Base-by-base conservation (phyloP, 2,329 filamentous ascomycete genomes). In the Sclerotinia glacialis region DNA sequence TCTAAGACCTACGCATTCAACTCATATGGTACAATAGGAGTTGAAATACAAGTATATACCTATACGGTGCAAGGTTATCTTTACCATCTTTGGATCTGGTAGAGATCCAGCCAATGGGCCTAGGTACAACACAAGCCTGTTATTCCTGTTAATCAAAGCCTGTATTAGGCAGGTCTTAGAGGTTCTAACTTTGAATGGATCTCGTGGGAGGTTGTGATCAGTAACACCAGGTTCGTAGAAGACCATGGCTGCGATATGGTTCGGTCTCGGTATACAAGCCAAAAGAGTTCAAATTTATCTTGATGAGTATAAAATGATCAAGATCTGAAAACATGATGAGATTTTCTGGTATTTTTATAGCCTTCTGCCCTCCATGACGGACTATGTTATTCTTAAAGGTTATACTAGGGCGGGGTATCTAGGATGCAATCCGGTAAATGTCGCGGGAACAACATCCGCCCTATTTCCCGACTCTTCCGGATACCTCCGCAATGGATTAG, bases 51-150 rank as follows among this genome's bases (percentile, higher is more conserved):
- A 34, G 9, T 12, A 59, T 40, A 28, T 52, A 63, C 47, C 55
- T 60, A 76, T 85, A 88, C 0, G 85, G 85, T 0, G 85, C 85
- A 2, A 88, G 80, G 70, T 87, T 87, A 73, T 83, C 78, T 59
- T 76, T 72, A 67, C 81, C 81, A 8, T 74, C 70, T 21, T 75
- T 72, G n/a, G 80, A 82, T 67, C 81, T 78, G 0, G 85, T 86
- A 28, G 81, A 85, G 72, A 88, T 87, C 85, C 85, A 88, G 69
- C 85, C 86, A 62, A 88, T 87, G 28, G 85, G 85, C 21, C 85
- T 81, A 21, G 85, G 85, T 52, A 86, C 78, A 3, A 88, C 84
- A 74, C 85, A 87, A 44, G 80, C 80, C 80, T 83, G 28, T 31
- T 11, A 40, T 34, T 28, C 37, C 21, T n/a, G 44, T 54, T 23